Conservation (phyloP, 2,329 filamentous ascomycete genomes). For the Diaporthe ampelina region DNA sequence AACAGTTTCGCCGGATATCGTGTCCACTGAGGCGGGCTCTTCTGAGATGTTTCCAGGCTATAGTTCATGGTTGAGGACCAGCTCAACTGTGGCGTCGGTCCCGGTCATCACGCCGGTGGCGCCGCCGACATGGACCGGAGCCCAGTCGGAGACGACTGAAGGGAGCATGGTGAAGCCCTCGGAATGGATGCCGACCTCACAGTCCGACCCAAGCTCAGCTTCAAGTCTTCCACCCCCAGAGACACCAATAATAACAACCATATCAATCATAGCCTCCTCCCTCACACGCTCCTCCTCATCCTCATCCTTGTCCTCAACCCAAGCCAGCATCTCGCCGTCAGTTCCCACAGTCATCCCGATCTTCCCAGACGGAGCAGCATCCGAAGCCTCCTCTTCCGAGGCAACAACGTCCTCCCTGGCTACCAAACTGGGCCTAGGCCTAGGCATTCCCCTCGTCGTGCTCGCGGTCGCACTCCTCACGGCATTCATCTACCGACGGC, state of each 20-base stretch:
- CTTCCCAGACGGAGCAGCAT: background rate
- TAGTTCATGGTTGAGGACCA: background rate
- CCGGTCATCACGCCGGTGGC: background rate
- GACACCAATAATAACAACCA: constrained; percentile 14
- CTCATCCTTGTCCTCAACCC: background rate
- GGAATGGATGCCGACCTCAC: background rate
- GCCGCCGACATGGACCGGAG: background rate
- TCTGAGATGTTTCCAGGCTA: background rate
- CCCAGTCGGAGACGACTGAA: background rate
- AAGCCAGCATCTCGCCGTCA: background rate
- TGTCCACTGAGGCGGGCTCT: background rate
- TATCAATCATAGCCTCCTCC: constrained; percentile 14
- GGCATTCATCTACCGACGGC: constrained; percentile 35
- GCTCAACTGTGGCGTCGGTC: background rate
- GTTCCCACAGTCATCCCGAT: constrained; percentile 8
- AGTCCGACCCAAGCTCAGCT: background rate
- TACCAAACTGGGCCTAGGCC: constrained; percentile 37
- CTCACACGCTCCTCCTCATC: background rate
- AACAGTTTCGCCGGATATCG: background rate
- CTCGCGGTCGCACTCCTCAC: constrained; percentile 17
- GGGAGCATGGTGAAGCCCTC: background rate
- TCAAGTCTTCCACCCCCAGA: background rate
- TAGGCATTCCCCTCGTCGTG: constrained; percentile 37
- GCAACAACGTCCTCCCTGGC: constrained; percentile 14
- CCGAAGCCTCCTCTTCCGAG: background rate